phyloP scores from a whole-genome alignment of 1,284 basidiomycete genomes.

The Sanguinoderma infundibulare region DNA sequence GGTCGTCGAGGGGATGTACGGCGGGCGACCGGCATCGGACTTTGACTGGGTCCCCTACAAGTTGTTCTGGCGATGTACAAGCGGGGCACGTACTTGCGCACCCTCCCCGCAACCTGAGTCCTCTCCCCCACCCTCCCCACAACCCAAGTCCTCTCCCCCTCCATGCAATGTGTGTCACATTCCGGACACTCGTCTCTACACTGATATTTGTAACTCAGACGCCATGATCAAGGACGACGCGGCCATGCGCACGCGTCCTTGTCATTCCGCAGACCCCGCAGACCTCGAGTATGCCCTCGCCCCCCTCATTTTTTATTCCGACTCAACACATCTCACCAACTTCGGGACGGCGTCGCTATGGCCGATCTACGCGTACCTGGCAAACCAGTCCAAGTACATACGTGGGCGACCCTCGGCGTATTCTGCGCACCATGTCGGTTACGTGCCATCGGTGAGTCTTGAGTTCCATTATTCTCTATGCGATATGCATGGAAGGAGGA shows the following conservation, averaged over 20 bases:
- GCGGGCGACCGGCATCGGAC: too few species aligned
- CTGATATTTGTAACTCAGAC: conserved; percentile 25
- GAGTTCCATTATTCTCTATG: not conserved
- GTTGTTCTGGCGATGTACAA: too few species aligned
- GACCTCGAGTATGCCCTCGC: conserved; percentile 26
- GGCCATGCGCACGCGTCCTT: conserved; percentile 9
- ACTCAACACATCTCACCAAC: conserved; percentile 11
- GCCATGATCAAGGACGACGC: conserved; percentile 22
- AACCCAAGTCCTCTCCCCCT: too few species aligned
- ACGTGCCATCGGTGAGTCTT: conserved; percentile 23
- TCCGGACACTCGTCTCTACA: conserved; percentile 26
- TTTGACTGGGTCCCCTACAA: too few species aligned
- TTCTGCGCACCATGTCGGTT: conserved; percentile 31
- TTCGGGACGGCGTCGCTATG: conserved; percentile 26
- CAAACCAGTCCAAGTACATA: conserved; percentile 29
- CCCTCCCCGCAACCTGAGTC: too few species aligned
- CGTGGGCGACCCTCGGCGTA: conserved; percentile 21
- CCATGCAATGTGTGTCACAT: too few species aligned
- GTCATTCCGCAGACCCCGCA: conserved; percentile 11
- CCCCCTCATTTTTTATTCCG: conserved; percentile 26
- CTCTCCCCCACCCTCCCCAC: too few species aligned
- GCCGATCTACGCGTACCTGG: conserved; percentile 20
- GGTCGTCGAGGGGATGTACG: too few species aligned
- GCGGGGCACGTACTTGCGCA: too few species aligned
- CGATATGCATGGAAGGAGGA: too few species aligned